A percentile compares a stretch with the other conserved stretches of the same genome.
Evolutionary conservation across 2,329 filamentous ascomycete species (phyloP).

Genomic region (Malbranchea cinnamomea): DNA sequence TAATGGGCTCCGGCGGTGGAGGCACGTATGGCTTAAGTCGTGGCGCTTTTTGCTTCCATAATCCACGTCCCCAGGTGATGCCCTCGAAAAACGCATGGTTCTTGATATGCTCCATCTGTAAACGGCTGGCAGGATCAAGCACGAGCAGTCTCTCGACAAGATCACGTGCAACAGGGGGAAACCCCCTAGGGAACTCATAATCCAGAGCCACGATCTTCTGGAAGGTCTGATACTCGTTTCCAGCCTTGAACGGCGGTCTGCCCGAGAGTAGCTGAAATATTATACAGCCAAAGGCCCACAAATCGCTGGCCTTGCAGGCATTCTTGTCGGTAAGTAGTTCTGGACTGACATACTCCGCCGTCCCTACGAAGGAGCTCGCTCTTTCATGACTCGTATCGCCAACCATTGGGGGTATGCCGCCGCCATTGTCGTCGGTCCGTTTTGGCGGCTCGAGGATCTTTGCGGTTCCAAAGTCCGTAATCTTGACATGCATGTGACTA

Average conservation of each 20-base stretch:
- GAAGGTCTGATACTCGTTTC: constrained; percentile 91
- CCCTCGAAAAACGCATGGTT: constrained; percentile 92
- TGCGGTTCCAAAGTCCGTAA: constrained; percentile 97
- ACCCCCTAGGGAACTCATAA: constrained; percentile 82
- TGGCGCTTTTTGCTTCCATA: constrained; percentile 87
- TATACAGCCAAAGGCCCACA: constrained; percentile 98
- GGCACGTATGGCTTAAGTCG: constrained; percentile 72
- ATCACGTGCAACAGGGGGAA: constrained; percentile 73
- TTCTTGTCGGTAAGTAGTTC: constrained; percentile 95
- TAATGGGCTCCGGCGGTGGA: constrained; percentile 61
- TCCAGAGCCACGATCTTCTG: constrained; percentile 94
- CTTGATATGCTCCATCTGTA: constrained; percentile 92
- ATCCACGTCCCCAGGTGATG: constrained; percentile 61
- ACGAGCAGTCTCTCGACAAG: constrained; percentile 83
- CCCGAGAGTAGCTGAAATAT: constrained; percentile 92
- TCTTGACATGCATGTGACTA: constrained; percentile 93
- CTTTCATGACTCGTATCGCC: constrained; percentile 50
- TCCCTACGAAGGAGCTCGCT: constrained; percentile 91
- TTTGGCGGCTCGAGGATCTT: constrained; percentile 56
- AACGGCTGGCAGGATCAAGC: constrained; percentile 64
- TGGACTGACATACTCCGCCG: constrained; percentile 94
- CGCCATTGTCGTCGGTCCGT: constrained; percentile 32
- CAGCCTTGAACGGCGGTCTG: constrained; percentile 91
- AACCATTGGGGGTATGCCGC: constrained; percentile 30
- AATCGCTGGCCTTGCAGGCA: constrained; percentile 90